Evolutionary conservation across 257 asterid genomes (phyloP).

Genomic region (Ilex asprella): DNA sequence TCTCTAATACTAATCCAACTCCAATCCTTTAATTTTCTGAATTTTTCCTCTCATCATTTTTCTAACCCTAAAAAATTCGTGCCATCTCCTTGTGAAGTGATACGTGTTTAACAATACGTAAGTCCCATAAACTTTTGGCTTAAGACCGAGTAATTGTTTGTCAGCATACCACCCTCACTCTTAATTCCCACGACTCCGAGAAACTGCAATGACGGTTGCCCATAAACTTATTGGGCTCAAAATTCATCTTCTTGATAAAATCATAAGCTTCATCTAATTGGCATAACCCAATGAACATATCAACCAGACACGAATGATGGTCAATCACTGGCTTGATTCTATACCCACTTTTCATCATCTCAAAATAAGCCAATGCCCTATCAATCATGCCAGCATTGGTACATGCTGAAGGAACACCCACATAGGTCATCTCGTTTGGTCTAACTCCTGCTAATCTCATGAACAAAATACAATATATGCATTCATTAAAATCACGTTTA

Average conservation of each 20-base stretch:
- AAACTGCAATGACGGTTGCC: conserved; percentile 78
- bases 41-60: conserved; percentile 55
- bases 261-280: conserved; percentile 71
- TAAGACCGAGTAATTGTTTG: conserved; percentile 60
- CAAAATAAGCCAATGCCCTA: conserved; percentile 52
- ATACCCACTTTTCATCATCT: conserved; percentile 65
- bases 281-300: conserved; percentile 75
- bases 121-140: conserved; percentile 60
- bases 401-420: conserved; percentile 81
- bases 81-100: conserved; percentile 55
- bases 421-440: conserved; percentile 83
- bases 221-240: conserved; percentile 57
- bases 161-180: conserved; percentile 69
- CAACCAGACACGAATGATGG: conserved; percentile 69
- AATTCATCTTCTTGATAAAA: conserved; percentile 39
- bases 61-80: conserved; percentile 71
- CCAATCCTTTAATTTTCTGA: conserved; percentile 55
- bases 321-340: conserved; percentile 69
- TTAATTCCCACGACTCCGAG: conserved; percentile 67
- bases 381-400: conserved; percentile 84
- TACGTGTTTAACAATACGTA: conserved; percentile 64
- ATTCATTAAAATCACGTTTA: too few species aligned
- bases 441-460: conserved; percentile 73
- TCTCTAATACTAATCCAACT: conserved; percentile 77
- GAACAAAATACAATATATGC: too few species aligned